phyloP scores from a whole-genome alignment of 768 basidiomycete genomes.

The Amylocystis lapponica region DNA sequence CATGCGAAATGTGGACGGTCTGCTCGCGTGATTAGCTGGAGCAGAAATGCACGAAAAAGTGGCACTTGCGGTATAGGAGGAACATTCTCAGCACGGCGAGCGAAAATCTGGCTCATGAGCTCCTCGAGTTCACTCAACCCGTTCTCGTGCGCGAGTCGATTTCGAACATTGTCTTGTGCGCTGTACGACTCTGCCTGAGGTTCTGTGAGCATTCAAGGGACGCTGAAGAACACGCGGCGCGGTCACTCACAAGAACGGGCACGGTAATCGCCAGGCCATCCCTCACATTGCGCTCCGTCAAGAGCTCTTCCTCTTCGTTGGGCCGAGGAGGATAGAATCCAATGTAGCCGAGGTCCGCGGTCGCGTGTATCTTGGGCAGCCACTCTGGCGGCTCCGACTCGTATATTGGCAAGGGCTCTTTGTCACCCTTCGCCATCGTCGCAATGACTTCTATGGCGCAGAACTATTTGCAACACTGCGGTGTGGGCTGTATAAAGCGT shows the following conservation, averaged over 20 bases:
- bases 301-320: slow-evolving; percentile 67
- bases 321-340: slow-evolving; percentile 74
- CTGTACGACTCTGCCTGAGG: slow-evolving; percentile 59
- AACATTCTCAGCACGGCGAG: slow-evolving; percentile 50
- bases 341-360: slow-evolving; percentile 70
- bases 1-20: slow-evolving; percentile 62
- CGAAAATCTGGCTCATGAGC: slow-evolving; percentile 72
- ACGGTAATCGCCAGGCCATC: slow-evolving; percentile 52
- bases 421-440: slow-evolving; percentile 19
- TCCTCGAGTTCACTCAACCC: slow-evolving; percentile 60
- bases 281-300: slow-evolving; percentile 61
- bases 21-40: neutral
- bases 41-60: neutral
- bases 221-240: neutral
- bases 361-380: slow-evolving; percentile 60
- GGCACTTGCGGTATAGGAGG: slow-evolving; percentile 58
- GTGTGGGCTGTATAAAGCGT: too few species aligned
- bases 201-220: neutral
- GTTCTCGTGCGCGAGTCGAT: slow-evolving; percentile 43
- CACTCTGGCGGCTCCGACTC: slow-evolving; percentile 66
- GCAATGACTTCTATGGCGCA: too few species aligned
- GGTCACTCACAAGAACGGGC: slow-evolving; percentile 51
- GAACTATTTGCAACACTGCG: too few species aligned
- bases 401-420: slow-evolving; percentile 44
- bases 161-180: slow-evolving; percentile 47